Evolutionary conservation across 352 stramenopile species (phyloP).

Genomic region (Pythium monospermum): DNA sequence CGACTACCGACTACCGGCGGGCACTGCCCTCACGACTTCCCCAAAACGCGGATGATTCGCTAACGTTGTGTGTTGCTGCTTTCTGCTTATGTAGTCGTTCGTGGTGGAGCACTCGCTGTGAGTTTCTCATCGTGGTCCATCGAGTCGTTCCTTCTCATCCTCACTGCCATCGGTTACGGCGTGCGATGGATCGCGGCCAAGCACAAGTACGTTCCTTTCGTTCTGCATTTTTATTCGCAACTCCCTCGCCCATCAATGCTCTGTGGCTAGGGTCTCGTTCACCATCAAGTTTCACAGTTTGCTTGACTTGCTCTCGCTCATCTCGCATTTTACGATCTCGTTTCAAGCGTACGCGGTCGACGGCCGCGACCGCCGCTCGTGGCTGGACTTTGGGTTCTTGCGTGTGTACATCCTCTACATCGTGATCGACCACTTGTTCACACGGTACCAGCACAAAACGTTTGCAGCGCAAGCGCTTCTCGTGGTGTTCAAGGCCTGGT

Average conservation of each 20-base stretch:
- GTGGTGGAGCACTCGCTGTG: constrained; percentile 57
- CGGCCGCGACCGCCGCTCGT: constrained; percentile 55
- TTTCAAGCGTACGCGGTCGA: constrained; percentile 62
- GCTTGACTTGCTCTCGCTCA: constrained; percentile 77
- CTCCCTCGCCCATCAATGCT: not conserved
- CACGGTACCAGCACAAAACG: constrained; percentile 69
- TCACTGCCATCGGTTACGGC: constrained; percentile 61
- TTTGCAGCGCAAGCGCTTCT: constrained; percentile 75
- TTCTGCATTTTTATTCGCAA: not conserved
- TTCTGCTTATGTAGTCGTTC: constrained; percentile 42
- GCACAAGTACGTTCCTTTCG: constrained; percentile 58
- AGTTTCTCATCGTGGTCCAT: constrained; percentile 79
- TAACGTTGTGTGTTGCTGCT: constrained; percentile 11
- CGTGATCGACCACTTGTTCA: constrained; percentile 70
- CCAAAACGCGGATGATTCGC: too few species aligned
- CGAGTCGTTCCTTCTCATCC: constrained; percentile 72
- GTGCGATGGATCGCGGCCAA: constrained; percentile 75
- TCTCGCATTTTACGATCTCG: constrained; percentile 78
- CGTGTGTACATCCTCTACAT: constrained; percentile 83
- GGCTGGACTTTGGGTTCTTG: constrained; percentile 85
- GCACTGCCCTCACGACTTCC: too few species aligned
- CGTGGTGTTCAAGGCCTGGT: constrained; percentile 70
- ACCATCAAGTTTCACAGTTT: constrained; percentile 62
- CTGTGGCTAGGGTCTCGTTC: constrained; percentile 40
- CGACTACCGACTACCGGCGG: too few species aligned